Conservation (phyloP, 2,329 filamentous ascomycete genomes). For the Colletotrichum australisinense region DNA sequence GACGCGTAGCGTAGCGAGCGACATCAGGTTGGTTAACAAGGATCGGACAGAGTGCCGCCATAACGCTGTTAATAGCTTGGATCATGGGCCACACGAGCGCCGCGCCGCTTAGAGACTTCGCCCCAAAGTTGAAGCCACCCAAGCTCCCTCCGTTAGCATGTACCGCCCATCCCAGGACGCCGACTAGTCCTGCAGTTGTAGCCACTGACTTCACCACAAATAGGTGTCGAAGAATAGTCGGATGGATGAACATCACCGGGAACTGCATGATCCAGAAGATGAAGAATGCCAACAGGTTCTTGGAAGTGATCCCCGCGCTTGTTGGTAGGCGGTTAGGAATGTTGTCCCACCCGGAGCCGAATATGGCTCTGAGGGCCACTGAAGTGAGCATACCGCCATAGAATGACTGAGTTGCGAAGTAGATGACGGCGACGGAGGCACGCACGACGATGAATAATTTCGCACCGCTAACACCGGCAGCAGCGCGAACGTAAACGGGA, state of each 20-base stretch:
- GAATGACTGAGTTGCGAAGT: conserved; percentile 50
- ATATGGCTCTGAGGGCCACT: conserved; percentile 51
- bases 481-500: conserved; percentile 47
- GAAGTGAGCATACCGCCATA: conserved; percentile 46
- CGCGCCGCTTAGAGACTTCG: conserved; percentile 32
- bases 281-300: conserved; percentile 64
- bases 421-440: conserved; percentile 50
- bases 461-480: conserved; percentile 49
- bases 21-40: conserved; percentile 54
- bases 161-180: conserved; percentile 62
- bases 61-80: conserved; percentile 53
- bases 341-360: conserved; percentile 49
- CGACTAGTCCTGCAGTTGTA: conserved; percentile 54
- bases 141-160: conserved; percentile 54
- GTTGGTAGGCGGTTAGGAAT: conserved; percentile 60
- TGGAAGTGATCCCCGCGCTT: conserved; percentile 59
- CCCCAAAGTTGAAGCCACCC: conserved; percentile 34
- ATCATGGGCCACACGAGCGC: conserved; percentile 51
- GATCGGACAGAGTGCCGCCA: conserved; percentile 48
- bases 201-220: conserved; percentile 55
- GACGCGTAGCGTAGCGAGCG: conserved; percentile 47
- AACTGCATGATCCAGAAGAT: conserved; percentile 66
- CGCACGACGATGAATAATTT: conserved; percentile 51
- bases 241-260: conserved; percentile 59
- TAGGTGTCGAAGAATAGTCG: conserved; percentile 58